Base-by-base conservation (phyloP, 2,329 filamentous ascomycete species). In the Aureobasidium zeae region DNA sequence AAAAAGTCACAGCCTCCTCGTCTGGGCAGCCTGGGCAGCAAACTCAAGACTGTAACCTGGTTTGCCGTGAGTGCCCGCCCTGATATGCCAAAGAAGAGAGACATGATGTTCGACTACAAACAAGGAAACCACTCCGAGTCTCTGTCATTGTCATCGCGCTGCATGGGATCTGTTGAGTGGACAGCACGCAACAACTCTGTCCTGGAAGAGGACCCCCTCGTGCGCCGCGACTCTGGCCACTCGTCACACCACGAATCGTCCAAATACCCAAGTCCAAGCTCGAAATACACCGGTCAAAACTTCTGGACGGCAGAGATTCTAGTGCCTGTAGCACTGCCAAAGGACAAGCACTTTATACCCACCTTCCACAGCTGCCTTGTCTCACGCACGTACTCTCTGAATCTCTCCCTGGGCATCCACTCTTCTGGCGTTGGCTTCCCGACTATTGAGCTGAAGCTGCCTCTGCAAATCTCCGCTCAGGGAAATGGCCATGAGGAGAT, bases 281-380 rank as follows among this genome's bases (percentile, higher is more conserved):
- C 57, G 6, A 55, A 55, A 29, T 75, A 72, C 57, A 59, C 63
- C 2, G 67, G 67, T 17, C 58, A 60, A 5, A 55, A 56, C 12
- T 79, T 73, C 61, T 84, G 81, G 61, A 78, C 75, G 2, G 70
- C 79, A 5, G 67, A 67, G n/a, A 63, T 85, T 25, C 57, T 81
- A 2, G 72, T 83, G 2, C 81, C 81, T 0, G 64, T 84, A 53
- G 70, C 71, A 1, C 67, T 83, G 0, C 79, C 81, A 1, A 54
- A 57, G n/a, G 65, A 65, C 49, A 81, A 79, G 52, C 64, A 70
- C 19, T 81, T 81, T 57, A 63, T 81, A 15, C 81, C 81, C 1
- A 80, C 79, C 2, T 86, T 85, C 63, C 77, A 83, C 63, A 71
- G 73, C 28, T 86, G 81, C 57, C 70, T 84, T 42, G 64, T 77